Evolutionary conservation across 176 grass and related monocot species (phyloP).

Genomic region (Aegilops bicornis): DNA sequence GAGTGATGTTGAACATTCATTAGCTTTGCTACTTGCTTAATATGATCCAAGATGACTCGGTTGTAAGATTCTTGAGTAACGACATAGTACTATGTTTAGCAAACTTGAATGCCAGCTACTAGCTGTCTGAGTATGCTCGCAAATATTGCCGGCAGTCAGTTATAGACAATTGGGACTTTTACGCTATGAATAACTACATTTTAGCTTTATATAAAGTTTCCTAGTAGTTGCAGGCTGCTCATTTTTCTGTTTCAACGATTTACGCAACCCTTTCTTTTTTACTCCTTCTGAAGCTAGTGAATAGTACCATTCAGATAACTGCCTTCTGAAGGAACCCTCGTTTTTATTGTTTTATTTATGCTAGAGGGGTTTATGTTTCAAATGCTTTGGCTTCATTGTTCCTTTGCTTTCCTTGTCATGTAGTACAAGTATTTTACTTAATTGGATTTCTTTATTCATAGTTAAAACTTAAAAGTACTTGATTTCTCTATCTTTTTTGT

Average conservation of each 20-base stretch:
- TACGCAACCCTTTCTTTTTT: not conserved
- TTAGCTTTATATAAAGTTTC: not conserved
- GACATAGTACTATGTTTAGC: too few relatives aligned
- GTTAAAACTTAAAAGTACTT: not conserved
- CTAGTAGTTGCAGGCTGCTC: not conserved
- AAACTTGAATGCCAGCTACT: not conserved
- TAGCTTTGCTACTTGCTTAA: not conserved
- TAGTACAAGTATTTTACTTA: not conserved
- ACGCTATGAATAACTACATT: not conserved
- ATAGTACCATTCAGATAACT: not conserved
- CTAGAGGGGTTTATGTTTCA: not conserved
- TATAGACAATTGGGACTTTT: not conserved
- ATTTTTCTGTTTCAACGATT: not conserved
- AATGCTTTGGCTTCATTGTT: not conserved
- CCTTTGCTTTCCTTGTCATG: not conserved
- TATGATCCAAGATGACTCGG: not conserved
- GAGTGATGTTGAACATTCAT: not conserved
- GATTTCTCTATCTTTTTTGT: conserved; percentile 1
- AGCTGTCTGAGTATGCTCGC: not conserved
- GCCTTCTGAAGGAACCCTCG: not conserved
- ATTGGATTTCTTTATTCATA: not conserved
- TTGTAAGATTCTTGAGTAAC: not conserved
- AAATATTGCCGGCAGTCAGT: not conserved
- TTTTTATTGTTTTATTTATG: not conserved
- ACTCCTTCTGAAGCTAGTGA: too few relatives aligned